These are phyloP conservation scores for Chalciporus sp. DNA, from an alignment of 1,284 basidiomycete genomes.

Conservation along the genomic window DNA sequence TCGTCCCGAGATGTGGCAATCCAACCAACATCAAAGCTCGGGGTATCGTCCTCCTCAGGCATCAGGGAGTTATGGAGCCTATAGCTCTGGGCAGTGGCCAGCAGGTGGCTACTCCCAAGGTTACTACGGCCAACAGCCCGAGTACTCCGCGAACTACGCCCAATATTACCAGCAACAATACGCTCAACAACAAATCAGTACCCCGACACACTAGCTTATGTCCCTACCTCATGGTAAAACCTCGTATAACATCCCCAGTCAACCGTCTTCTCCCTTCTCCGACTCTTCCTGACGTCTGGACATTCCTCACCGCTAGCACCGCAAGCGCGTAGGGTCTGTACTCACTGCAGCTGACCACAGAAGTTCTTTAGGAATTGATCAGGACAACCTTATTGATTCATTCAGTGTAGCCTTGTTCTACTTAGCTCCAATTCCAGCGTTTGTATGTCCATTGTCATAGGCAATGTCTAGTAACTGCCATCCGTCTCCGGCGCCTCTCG, in stretches of 20 bases:
- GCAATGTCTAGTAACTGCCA: constrained; percentile 1
- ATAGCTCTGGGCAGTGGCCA: constrained; percentile 44
- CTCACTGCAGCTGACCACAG: constrained; percentile 39
- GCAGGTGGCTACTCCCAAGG: constrained; percentile 47
- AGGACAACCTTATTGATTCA: constrained; percentile 33
- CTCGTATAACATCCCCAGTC: constrained; percentile 15
- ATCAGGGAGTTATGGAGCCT: constrained; percentile 42
- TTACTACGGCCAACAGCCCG: constrained; percentile 49
- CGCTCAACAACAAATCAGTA: constrained; percentile 66
- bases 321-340: constrained; percentile 33
- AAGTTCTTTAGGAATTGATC: constrained; percentile 37
- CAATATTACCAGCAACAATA: constrained; percentile 84
- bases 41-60: constrained; percentile 57
- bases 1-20: constrained; percentile 81
- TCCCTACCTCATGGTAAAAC: constrained; percentile 29
- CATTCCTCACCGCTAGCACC: constrained; percentile 27
- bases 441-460: constrained; percentile 11
- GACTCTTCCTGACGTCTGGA: constrained; percentile 19
- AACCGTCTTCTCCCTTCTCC: constrained; percentile 11
- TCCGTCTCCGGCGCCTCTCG: background rate
- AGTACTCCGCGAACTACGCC: constrained; percentile 76
- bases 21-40: constrained; percentile 46
- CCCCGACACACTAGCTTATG: constrained; percentile 44
- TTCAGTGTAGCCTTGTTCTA: constrained; percentile 32
- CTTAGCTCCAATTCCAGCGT: constrained; percentile 18